A percentile compares a stretch with the other conserved stretches of the same genome.
These are phyloP conservation scores for sunflower (Helianthus annuus) DNA, from an alignment of 129 eudicot species.

Conservation along the genomic window HanXRQr2.0-SUNRISE NC_035448.2:20994549-20995048, in stretches of 20 bases:
- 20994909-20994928: constrained; percentile 81
- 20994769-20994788: constrained; percentile 79
- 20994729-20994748: not conserved
- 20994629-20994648: constrained; percentile 66
- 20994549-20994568: constrained; percentile 43
- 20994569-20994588: constrained; percentile 76
- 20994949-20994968: constrained; percentile 89
- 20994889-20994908: constrained; percentile 76
- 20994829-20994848: constrained; percentile 66
- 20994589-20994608: constrained; percentile 87
- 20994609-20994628: constrained; percentile 95
- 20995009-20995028: constrained; percentile 90
- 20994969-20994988: constrained; percentile 87
- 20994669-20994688: not conserved
- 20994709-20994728: not conserved
- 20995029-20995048: constrained; percentile 97
- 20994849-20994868: constrained; percentile 57
- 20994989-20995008: constrained; percentile 98
- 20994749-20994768: constrained; percentile 52
- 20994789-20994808: constrained; percentile 40
- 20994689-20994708: too few species aligned
- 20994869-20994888: constrained; percentile 89
- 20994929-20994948: constrained; percentile 94
- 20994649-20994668: not conserved
- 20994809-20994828: constrained; percentile 86